Conservation (phyloP, 1,284 basidiomycete species). For the Papiliotrema flavescens region DNA sequence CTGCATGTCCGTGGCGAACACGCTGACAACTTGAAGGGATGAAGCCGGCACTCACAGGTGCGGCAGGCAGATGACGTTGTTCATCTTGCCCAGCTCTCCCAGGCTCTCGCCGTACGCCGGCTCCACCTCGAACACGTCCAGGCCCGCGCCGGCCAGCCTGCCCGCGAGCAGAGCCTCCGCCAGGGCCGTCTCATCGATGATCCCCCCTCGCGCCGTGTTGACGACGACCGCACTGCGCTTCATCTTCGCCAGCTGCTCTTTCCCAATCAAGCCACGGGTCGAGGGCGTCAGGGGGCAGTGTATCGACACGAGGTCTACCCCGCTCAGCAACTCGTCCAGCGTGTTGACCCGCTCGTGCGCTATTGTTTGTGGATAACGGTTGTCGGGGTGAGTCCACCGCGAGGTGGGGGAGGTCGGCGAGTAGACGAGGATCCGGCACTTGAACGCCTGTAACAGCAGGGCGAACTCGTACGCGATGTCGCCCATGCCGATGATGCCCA, state of each 20-base stretch:
- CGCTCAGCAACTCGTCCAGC: slow-evolving; percentile 47
- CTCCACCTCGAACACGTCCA: slow-evolving; percentile 53
- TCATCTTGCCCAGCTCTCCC: slow-evolving; percentile 29
- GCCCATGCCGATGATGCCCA: slow-evolving; percentile 52
- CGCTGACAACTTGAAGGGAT: no score
- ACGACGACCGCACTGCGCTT: slow-evolving; percentile 47
- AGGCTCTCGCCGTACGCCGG: slow-evolving; percentile 36
- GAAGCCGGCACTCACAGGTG: slow-evolving; percentile 44
- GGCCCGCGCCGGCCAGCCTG: slow-evolving; percentile 52
- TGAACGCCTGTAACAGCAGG: slow-evolving; percentile 43
- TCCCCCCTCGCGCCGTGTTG: slow-evolving; percentile 53
- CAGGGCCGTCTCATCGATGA: slow-evolving; percentile 52
- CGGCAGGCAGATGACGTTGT: slow-evolving; percentile 36
- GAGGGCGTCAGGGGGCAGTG: slow-evolving; percentile 51
- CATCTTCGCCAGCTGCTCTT: slow-evolving; percentile 45
- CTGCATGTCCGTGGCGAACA: no score
- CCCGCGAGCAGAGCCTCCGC: slow-evolving; percentile 45
- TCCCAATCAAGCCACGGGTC: slow-evolving; percentile 48
- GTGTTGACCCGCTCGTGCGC: slow-evolving; percentile 49
- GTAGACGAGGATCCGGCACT: slow-evolving; percentile 42
- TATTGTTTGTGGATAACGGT: slow-evolving; percentile 39
- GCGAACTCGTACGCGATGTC: slow-evolving; percentile 44
- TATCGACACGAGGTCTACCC: slow-evolving; percentile 51
- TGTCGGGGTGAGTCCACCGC: slow-evolving; percentile 37
- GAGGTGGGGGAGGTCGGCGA: slow-evolving; percentile 44